These are phyloP conservation scores for Lactarius sanguifluus DNA, from an alignment of 768 basidiomycete species.

Conservation along the genomic window DNA sequence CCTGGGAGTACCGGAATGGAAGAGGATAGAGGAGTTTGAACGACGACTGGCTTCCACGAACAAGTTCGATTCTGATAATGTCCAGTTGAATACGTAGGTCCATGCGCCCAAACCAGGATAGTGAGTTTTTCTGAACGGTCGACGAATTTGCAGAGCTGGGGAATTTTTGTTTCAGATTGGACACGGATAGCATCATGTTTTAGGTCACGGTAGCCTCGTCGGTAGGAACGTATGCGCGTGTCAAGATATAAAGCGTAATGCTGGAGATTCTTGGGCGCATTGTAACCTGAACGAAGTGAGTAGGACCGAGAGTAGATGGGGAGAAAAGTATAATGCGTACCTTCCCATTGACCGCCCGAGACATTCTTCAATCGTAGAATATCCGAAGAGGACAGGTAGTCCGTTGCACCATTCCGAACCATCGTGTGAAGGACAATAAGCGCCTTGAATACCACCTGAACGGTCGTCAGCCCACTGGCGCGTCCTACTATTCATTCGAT, in stretches of 20 bases:
- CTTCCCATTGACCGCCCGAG: constrained; percentile 83
- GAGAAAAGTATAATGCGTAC: constrained; percentile 41
- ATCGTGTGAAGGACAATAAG: constrained; percentile 93
- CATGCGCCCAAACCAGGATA: too few relatives aligned
- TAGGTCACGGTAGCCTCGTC: constrained; percentile 78
- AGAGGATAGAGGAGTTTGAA: too few relatives aligned
- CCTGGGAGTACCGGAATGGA: too few relatives aligned
- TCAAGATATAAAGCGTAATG: constrained; percentile 90
- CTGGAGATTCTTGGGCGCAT: constrained; percentile 81
- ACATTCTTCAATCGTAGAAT: constrained; percentile 82
- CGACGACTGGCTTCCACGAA: too few relatives aligned
- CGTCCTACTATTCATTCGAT: background rate
- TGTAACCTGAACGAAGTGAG: constrained; percentile 58
- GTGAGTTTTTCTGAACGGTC: too few relatives aligned
- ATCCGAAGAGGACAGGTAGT: constrained; percentile 83
- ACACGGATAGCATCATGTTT: constrained; percentile 94
- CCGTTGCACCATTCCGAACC: constrained; percentile 95
- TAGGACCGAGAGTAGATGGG: background rate
- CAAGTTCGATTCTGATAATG: too few relatives aligned
- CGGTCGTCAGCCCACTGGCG: constrained; percentile 9
- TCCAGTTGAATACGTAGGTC: too few relatives aligned
- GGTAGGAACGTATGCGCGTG: constrained; percentile 83
- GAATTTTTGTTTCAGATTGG: constrained; percentile 74
- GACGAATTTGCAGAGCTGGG: too few relatives aligned
- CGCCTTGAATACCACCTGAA: constrained; percentile 93